Evolutionary conservation across 2,329 filamentous ascomycete species (phyloP).

Genomic region (Fusarium bactridioides): DNA sequence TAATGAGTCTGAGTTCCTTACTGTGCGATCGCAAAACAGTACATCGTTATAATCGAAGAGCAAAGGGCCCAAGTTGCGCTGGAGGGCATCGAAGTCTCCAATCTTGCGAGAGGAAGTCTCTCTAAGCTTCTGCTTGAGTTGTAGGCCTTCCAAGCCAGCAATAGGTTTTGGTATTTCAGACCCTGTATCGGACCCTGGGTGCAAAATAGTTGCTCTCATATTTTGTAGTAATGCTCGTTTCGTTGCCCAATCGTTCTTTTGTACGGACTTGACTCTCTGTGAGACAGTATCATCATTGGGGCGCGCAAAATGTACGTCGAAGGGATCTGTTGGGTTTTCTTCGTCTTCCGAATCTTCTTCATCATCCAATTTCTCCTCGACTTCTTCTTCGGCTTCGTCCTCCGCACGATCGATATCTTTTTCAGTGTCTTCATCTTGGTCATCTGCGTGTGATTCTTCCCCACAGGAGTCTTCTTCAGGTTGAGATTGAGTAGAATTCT

Average conservation of each 20-base stretch:
- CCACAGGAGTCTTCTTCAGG: slow-evolving; percentile 29
- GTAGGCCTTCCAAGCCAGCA: slow-evolving; percentile 55
- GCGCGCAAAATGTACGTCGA: slow-evolving; percentile 79
- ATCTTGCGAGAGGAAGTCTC: slow-evolving; percentile 62
- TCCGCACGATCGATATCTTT: slow-evolving; percentile 50
- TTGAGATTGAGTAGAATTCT: slow-evolving; percentile 31
- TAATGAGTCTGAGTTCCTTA: slow-evolving; percentile 72
- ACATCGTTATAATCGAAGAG: slow-evolving; percentile 87
- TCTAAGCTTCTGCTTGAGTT: slow-evolving; percentile 75
- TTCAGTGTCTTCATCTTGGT: slow-evolving; percentile 53
- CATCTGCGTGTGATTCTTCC: slow-evolving; percentile 49
- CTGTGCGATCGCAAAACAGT: slow-evolving; percentile 75
- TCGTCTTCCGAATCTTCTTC: slow-evolving; percentile 57
- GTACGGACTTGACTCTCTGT: slow-evolving; percentile 59
- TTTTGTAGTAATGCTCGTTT: slow-evolving; percentile 56
- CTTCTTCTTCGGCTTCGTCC: slow-evolving; percentile 42
- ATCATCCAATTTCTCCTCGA: slow-evolving; percentile 41
- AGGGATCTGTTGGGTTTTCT: slow-evolving; percentile 71
- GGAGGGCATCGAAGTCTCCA: slow-evolving; percentile 65
- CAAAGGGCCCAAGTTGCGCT: slow-evolving; percentile 72
- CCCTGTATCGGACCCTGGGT: slow-evolving; percentile 52
- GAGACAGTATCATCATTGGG: slow-evolving; percentile 69
- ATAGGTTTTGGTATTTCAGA: slow-evolving; percentile 46
- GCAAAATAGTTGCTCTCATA: slow-evolving; percentile 57
- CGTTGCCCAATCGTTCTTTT: slow-evolving; percentile 60